These are phyloP conservation scores for Euclidium syriacum DNA, from an alignment of 345 rosid species.

Conservation along the genomic window DNA sequence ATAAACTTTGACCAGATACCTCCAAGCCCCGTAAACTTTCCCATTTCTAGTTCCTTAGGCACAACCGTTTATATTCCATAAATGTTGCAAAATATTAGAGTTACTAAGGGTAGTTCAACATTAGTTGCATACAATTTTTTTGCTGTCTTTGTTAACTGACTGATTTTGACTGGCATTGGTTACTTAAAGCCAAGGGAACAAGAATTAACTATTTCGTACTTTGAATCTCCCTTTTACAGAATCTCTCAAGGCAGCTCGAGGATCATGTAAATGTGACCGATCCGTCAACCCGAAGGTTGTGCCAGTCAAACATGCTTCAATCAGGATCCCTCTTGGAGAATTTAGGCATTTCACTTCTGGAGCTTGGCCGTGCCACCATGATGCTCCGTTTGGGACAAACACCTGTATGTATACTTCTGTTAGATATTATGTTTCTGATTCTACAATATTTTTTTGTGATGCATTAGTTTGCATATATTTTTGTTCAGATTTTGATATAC, in stretches of 20 bases:
- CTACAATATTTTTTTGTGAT: background rate
- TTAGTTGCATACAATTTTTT: background rate
- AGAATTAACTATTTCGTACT: background rate
- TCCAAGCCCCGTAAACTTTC: background rate
- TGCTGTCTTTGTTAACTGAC: background rate
- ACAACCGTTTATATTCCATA: background rate
- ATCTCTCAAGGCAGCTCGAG: conserved; percentile 43
- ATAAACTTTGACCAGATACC: background rate
- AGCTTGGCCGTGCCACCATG: conserved; percentile 57
- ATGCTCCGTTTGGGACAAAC: conserved; percentile 54
- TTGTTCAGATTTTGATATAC: background rate
- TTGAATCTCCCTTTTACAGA: conserved; percentile 29
- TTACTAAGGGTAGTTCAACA: background rate
- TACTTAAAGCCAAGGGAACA: background rate
- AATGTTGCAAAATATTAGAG: conserved; percentile 2
- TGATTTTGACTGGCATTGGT: background rate
- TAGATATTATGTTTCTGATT: background rate
- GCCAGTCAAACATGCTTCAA: conserved; percentile 35
- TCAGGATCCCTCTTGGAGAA: conserved; percentile 49
- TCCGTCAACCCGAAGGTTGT: conserved; percentile 32
- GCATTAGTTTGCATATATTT: background rate
- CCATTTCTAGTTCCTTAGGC: background rate
- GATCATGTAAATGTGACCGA: conserved; percentile 43
- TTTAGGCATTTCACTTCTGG: conserved; percentile 54
- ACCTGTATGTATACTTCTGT: conserved; percentile 36